These are phyloP conservation scores for Hymenoscyphus albidus DNA, from an alignment of 2,329 filamentous ascomycete genomes.

Conservation along the genomic window DNA sequence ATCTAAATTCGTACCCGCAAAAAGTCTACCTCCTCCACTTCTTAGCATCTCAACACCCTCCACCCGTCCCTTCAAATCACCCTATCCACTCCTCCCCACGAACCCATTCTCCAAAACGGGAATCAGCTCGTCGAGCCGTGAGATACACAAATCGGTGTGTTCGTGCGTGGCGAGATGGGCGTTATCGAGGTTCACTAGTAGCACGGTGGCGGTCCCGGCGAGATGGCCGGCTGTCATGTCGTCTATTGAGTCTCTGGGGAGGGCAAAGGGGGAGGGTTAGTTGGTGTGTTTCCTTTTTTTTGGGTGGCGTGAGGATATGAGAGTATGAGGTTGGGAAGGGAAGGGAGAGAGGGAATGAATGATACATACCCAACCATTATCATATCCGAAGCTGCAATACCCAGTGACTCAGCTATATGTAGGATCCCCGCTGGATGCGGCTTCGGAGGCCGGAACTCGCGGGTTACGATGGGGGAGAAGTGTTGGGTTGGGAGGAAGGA, in stretches of 20 bases:
- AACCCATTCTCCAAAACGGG: slow-evolving; percentile 73
- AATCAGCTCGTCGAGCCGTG: slow-evolving; percentile 71
- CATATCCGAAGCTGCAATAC: slow-evolving; percentile 46
- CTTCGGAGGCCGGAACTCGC: slow-evolving; percentile 79
- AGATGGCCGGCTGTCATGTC: slow-evolving; percentile 84
- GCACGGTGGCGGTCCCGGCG: slow-evolving; percentile 85
- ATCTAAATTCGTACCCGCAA: neutral
- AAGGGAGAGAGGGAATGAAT: neutral
- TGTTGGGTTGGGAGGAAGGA: slow-evolving; percentile 67
- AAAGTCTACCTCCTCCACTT: slow-evolving; percentile 13
- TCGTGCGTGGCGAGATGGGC: slow-evolving; percentile 63
- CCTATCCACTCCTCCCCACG: slow-evolving; percentile 42
- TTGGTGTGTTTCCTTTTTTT: too few species aligned
- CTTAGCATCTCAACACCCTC: slow-evolving; percentile 18
- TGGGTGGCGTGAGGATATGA: neutral
- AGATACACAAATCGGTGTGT: slow-evolving; percentile 73
- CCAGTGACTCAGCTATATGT: slow-evolving; percentile 79
- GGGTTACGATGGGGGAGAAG: slow-evolving; percentile 78
- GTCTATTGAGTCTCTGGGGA: slow-evolving; percentile 68
- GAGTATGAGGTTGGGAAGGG: neutral
- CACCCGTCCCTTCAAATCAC: slow-evolving; percentile 23
- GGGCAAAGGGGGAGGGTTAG: too few species aligned
- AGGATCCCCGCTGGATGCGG: slow-evolving; percentile 83
- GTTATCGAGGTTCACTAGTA: slow-evolving; percentile 83
- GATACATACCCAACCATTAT: slow-evolving; percentile 38